A percentile compares a stretch with the other conserved stretches of the same genome.
Evolutionary conservation across 73 alveolate genomes (phyloP).

Genomic region (Paramecium octaurelia): DNA sequence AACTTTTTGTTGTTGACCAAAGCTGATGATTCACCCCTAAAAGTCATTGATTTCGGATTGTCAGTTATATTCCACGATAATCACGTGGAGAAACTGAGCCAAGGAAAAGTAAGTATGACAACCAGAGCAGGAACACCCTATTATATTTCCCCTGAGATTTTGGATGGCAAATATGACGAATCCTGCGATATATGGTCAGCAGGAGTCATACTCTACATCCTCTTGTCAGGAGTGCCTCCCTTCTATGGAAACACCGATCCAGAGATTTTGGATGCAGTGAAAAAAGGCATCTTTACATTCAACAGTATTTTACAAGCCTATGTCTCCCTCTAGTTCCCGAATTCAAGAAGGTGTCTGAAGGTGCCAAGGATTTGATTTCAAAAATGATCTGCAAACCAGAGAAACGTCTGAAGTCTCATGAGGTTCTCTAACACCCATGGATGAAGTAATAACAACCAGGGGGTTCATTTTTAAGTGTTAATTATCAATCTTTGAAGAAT

Average conservation of each 20-base stretch:
- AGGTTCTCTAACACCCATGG: conserved; percentile 83
- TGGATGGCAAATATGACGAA: conserved; percentile 66
- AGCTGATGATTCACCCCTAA: conserved; percentile 70
- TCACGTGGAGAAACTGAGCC: not conserved
- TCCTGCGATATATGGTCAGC: conserved; percentile 79
- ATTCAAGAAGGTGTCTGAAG: conserved; percentile 79
- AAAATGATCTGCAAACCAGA: conserved; percentile 70
- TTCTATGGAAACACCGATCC: conserved; percentile 89
- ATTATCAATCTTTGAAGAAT: conserved; percentile 42
- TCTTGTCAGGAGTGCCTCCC: conserved; percentile 90
- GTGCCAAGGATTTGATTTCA: conserved; percentile 83
- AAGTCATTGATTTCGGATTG: conserved; percentile 89
- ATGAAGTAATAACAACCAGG: not conserved
- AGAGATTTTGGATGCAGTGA: conserved; percentile 68
- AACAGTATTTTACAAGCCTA: conserved; percentile 58
- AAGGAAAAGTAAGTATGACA: conserved; percentile 65
- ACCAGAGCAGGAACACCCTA: conserved; percentile 79
- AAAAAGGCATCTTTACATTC: conserved; percentile 58
- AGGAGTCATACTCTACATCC: conserved; percentile 77
- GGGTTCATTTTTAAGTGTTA: conserved; percentile 38
- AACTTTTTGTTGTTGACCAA: conserved; percentile 78
- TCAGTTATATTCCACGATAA: conserved; percentile 70
- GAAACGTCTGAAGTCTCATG: conserved; percentile 69
- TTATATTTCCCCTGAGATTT: conserved; percentile 80
- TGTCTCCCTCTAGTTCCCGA: conserved; percentile 51